Percentiles rank a stretch among this genome's conserved stretches.
Evolutionary conservation across 106 monocot genomes (phyloP).

Genomic region (Iris macrosiphon): DNA sequence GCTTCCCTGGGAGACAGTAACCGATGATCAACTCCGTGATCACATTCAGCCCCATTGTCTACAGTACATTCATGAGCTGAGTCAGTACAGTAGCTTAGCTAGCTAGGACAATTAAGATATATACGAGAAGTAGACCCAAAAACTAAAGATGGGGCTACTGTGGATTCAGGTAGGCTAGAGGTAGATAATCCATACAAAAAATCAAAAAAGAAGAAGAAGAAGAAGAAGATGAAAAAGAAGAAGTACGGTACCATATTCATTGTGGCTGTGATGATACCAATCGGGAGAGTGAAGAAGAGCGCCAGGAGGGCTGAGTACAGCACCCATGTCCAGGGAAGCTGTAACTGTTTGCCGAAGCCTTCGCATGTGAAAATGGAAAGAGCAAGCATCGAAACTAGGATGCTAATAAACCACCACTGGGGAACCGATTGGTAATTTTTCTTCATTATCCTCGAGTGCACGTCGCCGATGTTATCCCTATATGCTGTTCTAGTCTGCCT

Average conservation of each 20-base stretch:
- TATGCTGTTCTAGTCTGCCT: slow-evolving; percentile 16
- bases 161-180: no score
- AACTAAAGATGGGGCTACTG: no score
- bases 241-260: slow-evolving; percentile 20
- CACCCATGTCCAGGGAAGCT: slow-evolving; percentile 46
- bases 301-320: slow-evolving; percentile 24
- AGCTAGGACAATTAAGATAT: no score
- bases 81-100: no score
- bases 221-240: no score
- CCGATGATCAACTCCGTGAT: slow-evolving; percentile 51
- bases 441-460: slow-evolving; percentile 50
- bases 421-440: slow-evolving; percentile 37
- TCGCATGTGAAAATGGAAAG: slow-evolving; percentile 30
- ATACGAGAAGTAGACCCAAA: no score
- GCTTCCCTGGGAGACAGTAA: slow-evolving; percentile 39
- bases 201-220: no score
- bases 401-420: slow-evolving; percentile 41
- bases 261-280: slow-evolving; percentile 31
- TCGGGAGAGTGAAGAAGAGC: slow-evolving; percentile 26
- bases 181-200: no score
- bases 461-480: slow-evolving; percentile 7
- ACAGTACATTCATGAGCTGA: no score
- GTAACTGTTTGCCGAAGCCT: slow-evolving; percentile 32
- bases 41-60: slow-evolving; percentile 35
- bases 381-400: slow-evolving; percentile 24